A percentile compares a stretch with the other conserved stretches of the same genome.
Evolutionary conservation across 805 yeast species (phyloP).

Genomic region (Pichia phayaonensis): DNA sequence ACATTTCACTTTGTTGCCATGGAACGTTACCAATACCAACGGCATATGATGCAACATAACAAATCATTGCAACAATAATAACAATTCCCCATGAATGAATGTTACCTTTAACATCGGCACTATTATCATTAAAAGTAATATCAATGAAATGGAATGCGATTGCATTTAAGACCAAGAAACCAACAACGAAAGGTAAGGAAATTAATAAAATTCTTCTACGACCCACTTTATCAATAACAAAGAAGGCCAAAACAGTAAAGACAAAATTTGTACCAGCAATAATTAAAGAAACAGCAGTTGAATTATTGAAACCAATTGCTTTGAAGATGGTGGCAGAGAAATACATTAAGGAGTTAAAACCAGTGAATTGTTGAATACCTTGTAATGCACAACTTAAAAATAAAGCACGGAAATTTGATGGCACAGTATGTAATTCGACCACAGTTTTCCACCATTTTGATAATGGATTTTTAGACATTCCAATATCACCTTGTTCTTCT

Average conservation of each 20-base stretch:
- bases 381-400: slow-evolving; percentile 88
- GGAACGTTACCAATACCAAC: slow-evolving; percentile 96
- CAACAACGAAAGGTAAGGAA: slow-evolving; percentile 82
- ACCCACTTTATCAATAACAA: slow-evolving; percentile 81
- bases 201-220: slow-evolving; percentile 72
- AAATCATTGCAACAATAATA: slow-evolving; percentile 76
- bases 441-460: slow-evolving; percentile 52
- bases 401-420: slow-evolving; percentile 83
- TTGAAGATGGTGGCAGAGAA: slow-evolving; percentile 89
- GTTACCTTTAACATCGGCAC: slow-evolving; percentile 36
- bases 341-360: slow-evolving; percentile 94
- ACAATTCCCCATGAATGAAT: slow-evolving; percentile 83
- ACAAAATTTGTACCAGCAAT: slow-evolving; percentile 92
- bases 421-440: slow-evolving; percentile 54
- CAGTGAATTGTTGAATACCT: slow-evolving; percentile 94
- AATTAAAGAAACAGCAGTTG: slow-evolving; percentile 92
- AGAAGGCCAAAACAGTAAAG: slow-evolving; percentile 78
- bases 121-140: slow-evolving; percentile 45
- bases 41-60: slow-evolving; percentile 85
- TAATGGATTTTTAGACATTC: slow-evolving; percentile 27
- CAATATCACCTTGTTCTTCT: slow-evolving; percentile 35
- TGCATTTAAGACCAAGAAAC: slow-evolving; percentile 71
- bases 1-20: slow-evolving; percentile 95
- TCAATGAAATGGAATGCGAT: slow-evolving; percentile 86
- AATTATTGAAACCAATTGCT: slow-evolving; percentile 78